Conservation (phyloP, 2,329 filamentous ascomycete genomes). For the Calonectria montana region DNA sequence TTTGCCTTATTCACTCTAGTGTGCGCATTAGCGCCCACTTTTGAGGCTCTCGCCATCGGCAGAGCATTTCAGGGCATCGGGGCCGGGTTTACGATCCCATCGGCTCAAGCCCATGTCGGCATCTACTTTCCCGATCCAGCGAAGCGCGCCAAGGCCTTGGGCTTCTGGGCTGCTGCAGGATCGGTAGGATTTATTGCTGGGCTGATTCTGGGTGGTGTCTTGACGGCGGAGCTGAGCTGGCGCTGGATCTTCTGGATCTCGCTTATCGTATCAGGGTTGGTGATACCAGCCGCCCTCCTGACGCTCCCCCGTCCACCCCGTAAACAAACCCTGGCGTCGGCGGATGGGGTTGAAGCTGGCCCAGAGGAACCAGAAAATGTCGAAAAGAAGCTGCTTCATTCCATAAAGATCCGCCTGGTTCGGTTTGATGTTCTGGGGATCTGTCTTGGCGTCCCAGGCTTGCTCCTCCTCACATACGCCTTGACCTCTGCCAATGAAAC, state of each 20-base stretch:
- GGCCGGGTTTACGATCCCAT: slow-evolving; percentile 1
- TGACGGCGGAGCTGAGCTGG: slow-evolving; percentile 1
- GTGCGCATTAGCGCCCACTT: not conserved
- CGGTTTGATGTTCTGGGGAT: not conserved
- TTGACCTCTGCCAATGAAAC: not conserved
- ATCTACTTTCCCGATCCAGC: not conserved
- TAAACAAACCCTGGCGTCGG: not conserved
- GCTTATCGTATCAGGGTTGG: not conserved
- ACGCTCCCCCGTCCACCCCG: not conserved
- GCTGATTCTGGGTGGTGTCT: not conserved
- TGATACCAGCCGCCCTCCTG: not conserved
- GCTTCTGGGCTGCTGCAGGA: not conserved
- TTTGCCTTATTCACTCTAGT: not conserved
- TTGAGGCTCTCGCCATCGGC: not conserved
- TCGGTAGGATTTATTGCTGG: not conserved
- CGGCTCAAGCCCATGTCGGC: not conserved
- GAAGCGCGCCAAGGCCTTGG: not conserved
- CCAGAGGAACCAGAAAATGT: not conserved
- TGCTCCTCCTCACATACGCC: not conserved
- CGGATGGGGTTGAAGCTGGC: not conserved
- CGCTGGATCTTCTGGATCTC: slow-evolving; percentile 9
- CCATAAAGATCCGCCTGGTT: not conserved
- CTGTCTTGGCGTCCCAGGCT: not conserved
- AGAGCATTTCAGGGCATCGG: not conserved
- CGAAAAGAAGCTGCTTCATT: not conserved